Percentiles rank a stretch among this genome's conserved stretches.
Evolutionary conservation across 352 stramenopile species (phyloP).

Genomic region (Pythium chondricola): DNA sequence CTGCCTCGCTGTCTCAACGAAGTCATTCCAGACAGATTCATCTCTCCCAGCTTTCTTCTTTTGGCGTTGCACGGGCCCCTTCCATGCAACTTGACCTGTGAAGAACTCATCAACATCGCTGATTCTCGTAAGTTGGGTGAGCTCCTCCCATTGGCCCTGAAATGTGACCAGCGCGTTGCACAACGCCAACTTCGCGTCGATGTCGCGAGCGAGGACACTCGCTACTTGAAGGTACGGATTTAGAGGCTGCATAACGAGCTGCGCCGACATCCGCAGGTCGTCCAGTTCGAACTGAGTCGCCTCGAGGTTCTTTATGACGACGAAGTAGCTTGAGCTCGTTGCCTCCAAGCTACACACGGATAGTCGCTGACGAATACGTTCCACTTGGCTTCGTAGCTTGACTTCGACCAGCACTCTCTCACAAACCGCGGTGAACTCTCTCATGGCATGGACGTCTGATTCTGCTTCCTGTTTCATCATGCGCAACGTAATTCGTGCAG

Average conservation of each 20-base stretch:
- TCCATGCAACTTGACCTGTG: constrained; percentile 20
- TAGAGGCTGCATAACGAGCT: constrained; percentile 22
- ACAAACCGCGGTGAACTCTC: constrained; percentile 29
- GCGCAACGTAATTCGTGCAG: constrained; percentile 3
- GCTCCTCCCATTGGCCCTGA: constrained; percentile 33
- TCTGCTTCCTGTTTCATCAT: constrained; percentile 13
- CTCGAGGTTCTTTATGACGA: constrained; percentile 10
- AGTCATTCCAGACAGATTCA: constrained; percentile 25
- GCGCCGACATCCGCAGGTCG: constrained; percentile 10
- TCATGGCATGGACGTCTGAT: too few species aligned
- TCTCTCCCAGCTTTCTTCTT: constrained; percentile 15
- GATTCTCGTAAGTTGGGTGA: constrained; percentile 42
- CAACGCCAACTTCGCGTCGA: constrained; percentile 24
- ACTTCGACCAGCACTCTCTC: constrained; percentile 52
- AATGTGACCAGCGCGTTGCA: constrained; percentile 37
- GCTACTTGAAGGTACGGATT: constrained; percentile 35
- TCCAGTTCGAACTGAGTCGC: constrained; percentile 9
- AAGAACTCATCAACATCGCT: constrained; percentile 66
- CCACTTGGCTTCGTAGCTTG: constrained; percentile 25
- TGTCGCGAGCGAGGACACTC: constrained; percentile 22
- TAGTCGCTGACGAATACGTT: constrained; percentile 28
- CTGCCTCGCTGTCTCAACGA: constrained; percentile 25
- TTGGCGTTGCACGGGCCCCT: constrained; percentile 6
- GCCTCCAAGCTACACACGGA: constrained; percentile 24
- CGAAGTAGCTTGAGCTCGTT: constrained; percentile 6